These are phyloP conservation scores for Rubroboletus pulcherrimus DNA, from an alignment of 768 basidiomycete genomes.

Conservation along the genomic window DNA sequence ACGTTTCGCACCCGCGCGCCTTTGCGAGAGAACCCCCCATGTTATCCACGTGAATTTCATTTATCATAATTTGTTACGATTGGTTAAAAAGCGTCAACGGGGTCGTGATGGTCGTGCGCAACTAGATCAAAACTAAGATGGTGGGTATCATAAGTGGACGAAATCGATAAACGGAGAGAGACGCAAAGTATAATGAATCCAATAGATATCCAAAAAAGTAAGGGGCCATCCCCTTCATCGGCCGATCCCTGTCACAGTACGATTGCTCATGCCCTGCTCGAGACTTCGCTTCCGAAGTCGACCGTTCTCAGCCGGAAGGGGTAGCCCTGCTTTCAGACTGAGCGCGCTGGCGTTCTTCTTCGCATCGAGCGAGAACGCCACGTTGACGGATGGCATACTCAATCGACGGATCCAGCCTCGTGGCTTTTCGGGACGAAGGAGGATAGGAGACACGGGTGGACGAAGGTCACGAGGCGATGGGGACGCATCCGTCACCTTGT, in stretches of 20 bases:
- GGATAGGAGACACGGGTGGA: constrained; percentile 41
- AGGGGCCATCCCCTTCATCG: constrained; percentile 18
- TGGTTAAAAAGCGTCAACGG: not conserved
- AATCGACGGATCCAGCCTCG: constrained; percentile 74
- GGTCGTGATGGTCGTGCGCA: constrained; percentile 5
- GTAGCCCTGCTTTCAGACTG: constrained; percentile 31
- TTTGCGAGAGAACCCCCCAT: not conserved
- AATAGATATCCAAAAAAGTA: not conserved
- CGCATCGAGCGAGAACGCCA: constrained; percentile 56
- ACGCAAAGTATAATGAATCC: constrained; percentile 1
- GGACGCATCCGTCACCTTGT: constrained; percentile 34
- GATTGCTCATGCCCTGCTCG: constrained; percentile 40
- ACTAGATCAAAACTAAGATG: not conserved
- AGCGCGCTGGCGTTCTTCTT: constrained; percentile 49
- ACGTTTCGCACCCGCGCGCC: not conserved
- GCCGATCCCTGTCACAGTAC: constrained; percentile 51
- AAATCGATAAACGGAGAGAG: not conserved
- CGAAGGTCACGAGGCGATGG: constrained; percentile 34
- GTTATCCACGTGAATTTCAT: not conserved
- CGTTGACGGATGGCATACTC: constrained; percentile 69
- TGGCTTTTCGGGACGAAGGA: constrained; percentile 52
- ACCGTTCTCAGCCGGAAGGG: constrained; percentile 48
- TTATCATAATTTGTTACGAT: not conserved
- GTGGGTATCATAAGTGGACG: constrained; percentile 5
- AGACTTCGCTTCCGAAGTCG: constrained; percentile 34